Evolutionary conservation across 2,329 filamentous ascomycete species (phyloP), one percentile per base, ranked within the genome.

Genomic region (Hymenoscyphus repandus): DNA sequence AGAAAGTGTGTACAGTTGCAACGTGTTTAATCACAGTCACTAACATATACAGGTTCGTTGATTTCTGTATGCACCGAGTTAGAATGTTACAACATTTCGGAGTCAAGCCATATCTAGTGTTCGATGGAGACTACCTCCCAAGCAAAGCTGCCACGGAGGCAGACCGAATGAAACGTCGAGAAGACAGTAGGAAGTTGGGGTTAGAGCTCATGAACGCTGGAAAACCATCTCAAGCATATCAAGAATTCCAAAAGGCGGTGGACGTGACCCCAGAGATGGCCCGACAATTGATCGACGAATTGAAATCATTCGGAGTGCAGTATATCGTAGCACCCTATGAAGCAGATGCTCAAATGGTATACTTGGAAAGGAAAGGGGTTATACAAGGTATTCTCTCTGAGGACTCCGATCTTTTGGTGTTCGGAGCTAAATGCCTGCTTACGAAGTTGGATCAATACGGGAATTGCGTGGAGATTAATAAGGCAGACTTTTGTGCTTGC

Each of bases 221-320:
- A 27, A 91, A 92, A 66, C 76, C 80, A 1, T 77, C 85, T 0
- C 86, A 92, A 64, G 93, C 93, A 9, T 82, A 91, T 51, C 75
- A 84, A 41, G 90, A 97, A 68, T 79, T 97, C 50, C 92, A 97
- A 66, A 99, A 97, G 68, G 88, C 91, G 41, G 86, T 97, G 53
- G 93, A 99, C 68, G 84, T 99, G 34, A 97, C 93, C 1, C 92
- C 95, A 2, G 85, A 93, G 62, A 99, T 99, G 95, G 93, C 93
- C 6, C 82, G 88, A 6, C 79, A 88, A 58, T 72, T 97, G 47
- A 99, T 99, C 52, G 90, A 96, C 59, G 89, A 95, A 67, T 76
- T 97, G 62, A 96, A 95, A 71, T 81, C 82, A 62, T 74, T 85
- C 63, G 78, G 82, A 36, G 78, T 99, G 13, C 80, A 89, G 51